Evolutionary conservation across 352 stramenopile species (phyloP).

Genomic region (Phytophthora sojae): DNA sequence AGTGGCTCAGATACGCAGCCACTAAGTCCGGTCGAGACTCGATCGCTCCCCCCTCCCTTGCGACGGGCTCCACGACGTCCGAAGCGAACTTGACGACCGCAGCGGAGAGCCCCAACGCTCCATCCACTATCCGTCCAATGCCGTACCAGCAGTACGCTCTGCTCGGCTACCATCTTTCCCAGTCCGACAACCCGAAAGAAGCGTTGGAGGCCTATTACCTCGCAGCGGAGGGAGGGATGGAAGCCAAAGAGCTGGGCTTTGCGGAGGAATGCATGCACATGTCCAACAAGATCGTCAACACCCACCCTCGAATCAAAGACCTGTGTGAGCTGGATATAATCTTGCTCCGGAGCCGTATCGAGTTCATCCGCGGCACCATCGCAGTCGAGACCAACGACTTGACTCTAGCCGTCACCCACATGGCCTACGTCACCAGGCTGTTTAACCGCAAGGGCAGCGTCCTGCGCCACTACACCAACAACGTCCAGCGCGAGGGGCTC

Average conservation of each 20-base stretch:
- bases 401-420: slow-evolving; percentile 64
- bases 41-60: slow-evolving; percentile 11
- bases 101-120: slow-evolving; percentile 6
- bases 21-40: slow-evolving; percentile 6
- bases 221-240: slow-evolving; percentile 62
- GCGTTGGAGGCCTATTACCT: slow-evolving; percentile 72
- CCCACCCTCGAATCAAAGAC: slow-evolving; percentile 47
- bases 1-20: slow-evolving; percentile 55
- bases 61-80: slow-evolving; percentile 15
- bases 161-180: slow-evolving; percentile 73
- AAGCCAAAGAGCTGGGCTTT: slow-evolving; percentile 67
- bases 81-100: slow-evolving; percentile 4
- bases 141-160: slow-evolving; percentile 68
- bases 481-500: slow-evolving; percentile 40
- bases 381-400: slow-evolving; percentile 80
- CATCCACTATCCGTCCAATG: slow-evolving; percentile 20
- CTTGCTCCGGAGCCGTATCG: slow-evolving; percentile 68
- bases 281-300: slow-evolving; percentile 72
- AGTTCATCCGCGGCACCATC: slow-evolving; percentile 78
- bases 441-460: slow-evolving; percentile 73
- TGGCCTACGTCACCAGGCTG: slow-evolving; percentile 68
- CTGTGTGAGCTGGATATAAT: slow-evolving; percentile 69
- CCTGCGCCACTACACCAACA: slow-evolving; percentile 60
- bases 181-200: slow-evolving; percentile 56
- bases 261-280: slow-evolving; percentile 80